Base-by-base conservation (phyloP, 805 yeast genomes). In the Candida fluviatilis region DNA sequence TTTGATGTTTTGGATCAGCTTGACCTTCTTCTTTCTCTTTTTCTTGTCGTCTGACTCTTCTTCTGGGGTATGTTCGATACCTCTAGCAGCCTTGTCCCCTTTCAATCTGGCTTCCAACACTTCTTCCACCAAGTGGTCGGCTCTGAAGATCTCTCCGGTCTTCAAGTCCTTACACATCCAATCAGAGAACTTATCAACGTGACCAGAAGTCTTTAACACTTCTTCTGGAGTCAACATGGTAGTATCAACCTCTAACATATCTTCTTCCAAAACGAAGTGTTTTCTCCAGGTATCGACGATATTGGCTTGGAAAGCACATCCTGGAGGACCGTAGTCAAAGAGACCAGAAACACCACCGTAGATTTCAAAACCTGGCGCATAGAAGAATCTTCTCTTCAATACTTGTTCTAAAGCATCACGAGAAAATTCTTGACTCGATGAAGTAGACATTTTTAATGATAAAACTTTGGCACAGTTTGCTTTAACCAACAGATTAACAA, bases 251-350 rank as follows among this genome's bases (percentile, higher is more conserved):
- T 93, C 99, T 58, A 90, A 76, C 98, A 93, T 93, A 58, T 93
- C 98, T 71, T 93, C 99, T 68, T 93, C 98, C 50, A 95, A 72
- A 45, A 93, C 82, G 62, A 93, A 93, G 68, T 93, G 99, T 64
- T 90, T 91, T 73, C 98, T 84, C 99, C 99, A 93, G 35, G 78
- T 75, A 58, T 95, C 99, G 45, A 93, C 73, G 46, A 93, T 76
- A 64, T 93, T 91, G 55, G 97, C 95, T 73, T 91, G 98, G 67
- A 93, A 78, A 10, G 98, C 95, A 72, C 98, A 91, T 46, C 99
- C 99, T 62, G 99, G 97, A 47, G 99, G 99, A 70, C 99, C 99
- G 60, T 90, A 93, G 64, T 93, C 99, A 64, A 87, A 93, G 42
- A 93, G 75, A 49, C 99, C 99, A 35, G 96, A 86, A 33, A 93